phyloP scores from a whole-genome alignment of 2,329 filamentous ascomycete species.

The Nothophoma quercina region DNA sequence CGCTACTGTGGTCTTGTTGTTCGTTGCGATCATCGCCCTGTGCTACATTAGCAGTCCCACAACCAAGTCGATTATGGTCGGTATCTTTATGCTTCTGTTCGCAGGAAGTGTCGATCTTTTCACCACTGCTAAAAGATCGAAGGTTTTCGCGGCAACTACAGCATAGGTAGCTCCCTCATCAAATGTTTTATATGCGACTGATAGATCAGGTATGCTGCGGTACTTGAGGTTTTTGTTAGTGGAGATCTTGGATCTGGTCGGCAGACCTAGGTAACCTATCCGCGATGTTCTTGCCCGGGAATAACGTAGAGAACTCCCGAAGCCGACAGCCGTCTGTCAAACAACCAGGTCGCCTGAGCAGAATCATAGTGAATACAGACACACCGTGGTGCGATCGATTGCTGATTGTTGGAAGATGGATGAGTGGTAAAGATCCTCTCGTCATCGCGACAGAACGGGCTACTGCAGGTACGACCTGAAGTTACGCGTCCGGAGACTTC shows the following conservation, averaged over 20 bases:
- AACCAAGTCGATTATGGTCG: background rate
- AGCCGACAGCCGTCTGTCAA: too few species aligned
- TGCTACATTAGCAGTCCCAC: background rate
- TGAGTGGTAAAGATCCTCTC: too few species aligned
- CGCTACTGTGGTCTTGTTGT: background rate
- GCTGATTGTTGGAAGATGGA: too few species aligned
- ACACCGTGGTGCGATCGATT: too few species aligned
- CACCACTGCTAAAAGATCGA: background rate
- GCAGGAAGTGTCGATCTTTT: background rate
- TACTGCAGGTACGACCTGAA: conserved; percentile 12
- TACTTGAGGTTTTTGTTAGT: background rate
- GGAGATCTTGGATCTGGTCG: background rate
- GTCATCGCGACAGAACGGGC: background rate
- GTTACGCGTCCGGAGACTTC: background rate
- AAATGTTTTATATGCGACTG: background rate
- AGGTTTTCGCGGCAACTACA: background rate
- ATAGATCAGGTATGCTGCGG: background rate
- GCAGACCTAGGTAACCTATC: background rate
- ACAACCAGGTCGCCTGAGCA: too few species aligned
- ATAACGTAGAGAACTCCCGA: too few species aligned
- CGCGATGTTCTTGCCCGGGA: too few species aligned
- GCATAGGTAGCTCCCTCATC: background rate
- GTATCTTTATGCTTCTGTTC: background rate
- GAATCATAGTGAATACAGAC: too few species aligned
- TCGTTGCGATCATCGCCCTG: background rate